These are phyloP conservation scores for Astrocystis sublimbata DNA, from an alignment of 495 filamentous ascomycete species.

Conservation along the genomic window DNA sequence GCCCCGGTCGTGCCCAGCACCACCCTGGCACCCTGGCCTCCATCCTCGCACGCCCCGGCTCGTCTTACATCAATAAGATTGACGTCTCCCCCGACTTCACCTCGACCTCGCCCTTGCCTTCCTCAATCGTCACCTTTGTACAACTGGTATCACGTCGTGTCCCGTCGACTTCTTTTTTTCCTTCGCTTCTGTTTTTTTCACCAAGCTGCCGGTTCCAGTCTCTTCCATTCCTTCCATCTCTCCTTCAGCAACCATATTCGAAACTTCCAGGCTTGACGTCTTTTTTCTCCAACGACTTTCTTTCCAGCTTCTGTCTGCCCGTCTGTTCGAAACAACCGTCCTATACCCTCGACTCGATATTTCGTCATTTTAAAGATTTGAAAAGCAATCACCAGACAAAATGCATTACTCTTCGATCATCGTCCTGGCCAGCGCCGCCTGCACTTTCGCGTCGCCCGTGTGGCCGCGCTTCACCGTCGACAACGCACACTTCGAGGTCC, in stretches of 20 bases:
- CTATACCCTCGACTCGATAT: background rate
- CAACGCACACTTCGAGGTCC: conserved; percentile 35
- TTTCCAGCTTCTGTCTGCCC: background rate
- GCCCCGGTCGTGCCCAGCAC: too few relatives aligned
- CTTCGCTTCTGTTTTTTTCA: conserved; percentile 18
- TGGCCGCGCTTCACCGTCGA: conserved; percentile 32
- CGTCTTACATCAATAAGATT: conserved; percentile 8
- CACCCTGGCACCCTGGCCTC: too few relatives aligned
- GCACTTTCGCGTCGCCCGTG: conserved; percentile 21
- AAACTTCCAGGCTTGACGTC: conserved; percentile 28
- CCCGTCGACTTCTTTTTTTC: background rate
- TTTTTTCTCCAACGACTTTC: conserved; percentile 17
- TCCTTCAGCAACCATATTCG: conserved; percentile 17
- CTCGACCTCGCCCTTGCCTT: background rate
- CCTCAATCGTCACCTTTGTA: background rate
- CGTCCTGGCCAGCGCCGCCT: conserved; percentile 7
- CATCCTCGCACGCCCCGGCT: background rate
- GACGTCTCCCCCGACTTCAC: background rate
- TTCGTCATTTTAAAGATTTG: too few relatives aligned
- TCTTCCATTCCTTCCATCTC: background rate
- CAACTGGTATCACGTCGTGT: conserved; percentile 5
- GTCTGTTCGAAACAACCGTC: background rate
- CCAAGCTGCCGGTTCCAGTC: conserved; percentile 21
- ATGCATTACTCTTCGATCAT: conserved; percentile 15
- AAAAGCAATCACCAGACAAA: conserved; percentile 6